A percentile compares a stretch with the other conserved stretches of the same genome.
Evolutionary conservation across 1,284 basidiomycete species (phyloP).

Genomic region (Vanrija pseudolonga): DNA sequence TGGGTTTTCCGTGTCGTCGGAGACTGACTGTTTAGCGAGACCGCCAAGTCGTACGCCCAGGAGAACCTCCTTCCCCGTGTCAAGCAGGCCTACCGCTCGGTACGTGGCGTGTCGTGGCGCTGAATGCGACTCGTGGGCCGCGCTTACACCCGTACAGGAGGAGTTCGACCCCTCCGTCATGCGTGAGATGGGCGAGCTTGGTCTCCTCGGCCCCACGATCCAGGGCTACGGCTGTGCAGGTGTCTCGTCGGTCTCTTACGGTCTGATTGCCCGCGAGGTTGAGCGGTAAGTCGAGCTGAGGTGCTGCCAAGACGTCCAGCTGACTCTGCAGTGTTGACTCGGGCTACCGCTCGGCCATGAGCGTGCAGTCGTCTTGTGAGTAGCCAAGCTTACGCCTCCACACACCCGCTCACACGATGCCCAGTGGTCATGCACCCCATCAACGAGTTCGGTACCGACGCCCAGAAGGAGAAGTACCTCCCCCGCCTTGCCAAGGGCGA

Average conservation of each 20-base stretch:
- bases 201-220: constrained; percentile 87
- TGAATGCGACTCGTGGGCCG: no score
- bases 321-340: constrained; percentile 70
- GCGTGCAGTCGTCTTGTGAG: constrained; percentile 75
- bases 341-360: constrained; percentile 92
- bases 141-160: constrained; percentile 43
- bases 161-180: constrained; percentile 76
- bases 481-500: constrained; percentile 73
- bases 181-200: constrained; percentile 87
- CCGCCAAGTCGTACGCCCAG: constrained; percentile 78
- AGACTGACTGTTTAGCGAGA: constrained; percentile 58
- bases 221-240: constrained; percentile 93
- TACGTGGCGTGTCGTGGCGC: constrained; percentile 53
- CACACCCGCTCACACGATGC: no score
- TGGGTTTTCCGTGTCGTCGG: not conserved
- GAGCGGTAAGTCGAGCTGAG: constrained; percentile 59
- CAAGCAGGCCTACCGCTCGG: constrained; percentile 78
- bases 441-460: constrained; percentile 78
- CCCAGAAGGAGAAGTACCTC: constrained; percentile 87
- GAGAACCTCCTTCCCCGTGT: constrained; percentile 80
- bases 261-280: constrained; percentile 87
- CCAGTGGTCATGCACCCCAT: constrained; percentile 94
- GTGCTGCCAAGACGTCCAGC: not conserved
- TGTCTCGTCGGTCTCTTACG: constrained; percentile 86
- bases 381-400: not conserved